These are phyloP conservation scores for Rhododendron vialii DNA, from an alignment of 148 eudicot genomes.

Conservation along the genomic window DNA sequence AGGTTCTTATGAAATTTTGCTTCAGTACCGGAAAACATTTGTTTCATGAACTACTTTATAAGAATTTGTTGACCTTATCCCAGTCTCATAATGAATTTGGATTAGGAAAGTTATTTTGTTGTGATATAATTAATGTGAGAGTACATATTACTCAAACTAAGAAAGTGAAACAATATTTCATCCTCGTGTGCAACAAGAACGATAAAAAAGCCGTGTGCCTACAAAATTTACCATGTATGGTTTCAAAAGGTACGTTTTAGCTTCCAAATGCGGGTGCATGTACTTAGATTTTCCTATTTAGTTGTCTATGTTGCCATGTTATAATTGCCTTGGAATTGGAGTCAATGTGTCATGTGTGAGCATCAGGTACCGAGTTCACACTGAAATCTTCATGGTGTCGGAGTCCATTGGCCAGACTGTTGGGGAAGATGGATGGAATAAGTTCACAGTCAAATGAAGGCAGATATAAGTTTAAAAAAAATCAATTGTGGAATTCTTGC, in stretches of 20 bases:
- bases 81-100: not conserved
- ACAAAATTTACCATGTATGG: not conserved
- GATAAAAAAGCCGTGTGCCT: not conserved
- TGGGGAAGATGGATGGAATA: not conserved
- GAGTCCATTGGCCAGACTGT: not conserved
- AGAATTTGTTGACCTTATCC: not conserved
- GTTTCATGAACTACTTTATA: slow-evolving; percentile 1
- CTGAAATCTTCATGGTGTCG: not conserved
- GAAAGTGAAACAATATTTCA: not conserved
- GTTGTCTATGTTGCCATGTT: not conserved
- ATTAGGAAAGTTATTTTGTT: not conserved
- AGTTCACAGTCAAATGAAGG: not conserved
- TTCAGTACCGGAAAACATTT: not conserved
- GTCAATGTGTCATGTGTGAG: not conserved
- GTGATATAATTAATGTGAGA: not conserved
- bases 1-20: not conserved
- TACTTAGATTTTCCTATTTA: not conserved
- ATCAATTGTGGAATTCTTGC: not conserved
- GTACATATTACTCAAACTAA: not conserved
- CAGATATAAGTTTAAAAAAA: not conserved
- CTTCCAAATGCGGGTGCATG: not conserved
- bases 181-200: too few species aligned
- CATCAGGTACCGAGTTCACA: not conserved
- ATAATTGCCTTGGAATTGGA: not conserved
- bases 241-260: not conserved